Evolutionary conservation across 2,329 filamentous ascomycete species (phyloP).

Genomic region (Lecanicillium sp.): DNA sequence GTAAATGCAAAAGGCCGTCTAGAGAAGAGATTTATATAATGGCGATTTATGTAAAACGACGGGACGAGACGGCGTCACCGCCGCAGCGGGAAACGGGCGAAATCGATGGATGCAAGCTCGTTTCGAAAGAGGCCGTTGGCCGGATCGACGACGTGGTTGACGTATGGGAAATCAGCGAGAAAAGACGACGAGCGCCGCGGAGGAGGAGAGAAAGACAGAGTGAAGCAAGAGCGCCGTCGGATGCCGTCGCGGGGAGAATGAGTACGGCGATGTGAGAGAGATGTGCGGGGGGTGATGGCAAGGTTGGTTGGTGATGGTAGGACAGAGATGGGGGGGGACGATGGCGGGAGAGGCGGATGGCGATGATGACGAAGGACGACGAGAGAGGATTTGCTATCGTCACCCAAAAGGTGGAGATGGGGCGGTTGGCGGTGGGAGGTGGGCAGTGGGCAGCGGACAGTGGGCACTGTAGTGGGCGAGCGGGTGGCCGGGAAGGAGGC

Average conservation of each 20-base stretch:
- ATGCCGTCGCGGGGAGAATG: too few relatives aligned
- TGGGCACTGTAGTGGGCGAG: too few relatives aligned
- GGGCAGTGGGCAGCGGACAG: too few relatives aligned
- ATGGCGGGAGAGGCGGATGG: slow-evolving; percentile 51
- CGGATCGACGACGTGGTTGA: too few relatives aligned
- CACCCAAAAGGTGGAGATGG: neutral
- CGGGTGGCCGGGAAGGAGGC: slow-evolving; percentile 11
- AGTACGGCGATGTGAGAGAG: too few relatives aligned
- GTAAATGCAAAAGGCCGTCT: too few relatives aligned
- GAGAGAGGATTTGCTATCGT: neutral
- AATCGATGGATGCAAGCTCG: slow-evolving; percentile 8
- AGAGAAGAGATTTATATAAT: too few relatives aligned
- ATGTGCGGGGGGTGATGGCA: slow-evolving; percentile 44
- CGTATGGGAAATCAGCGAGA: neutral
- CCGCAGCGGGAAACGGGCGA: slow-evolving; percentile 4
- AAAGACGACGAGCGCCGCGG: too few relatives aligned
- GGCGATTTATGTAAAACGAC: too few relatives aligned
- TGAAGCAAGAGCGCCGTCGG: too few relatives aligned
- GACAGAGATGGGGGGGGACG: slow-evolving; percentile 79
- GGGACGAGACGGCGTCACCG: slow-evolving; percentile 3
- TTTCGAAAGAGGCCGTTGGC: too few relatives aligned
- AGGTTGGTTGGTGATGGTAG: slow-evolving; percentile 69
- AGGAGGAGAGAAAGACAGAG: too few relatives aligned
- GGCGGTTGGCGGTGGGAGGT: slow-evolving; percentile 8
- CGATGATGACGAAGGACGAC: neutral